phyloP scores from a whole-genome alignment of 495 filamentous ascomycete species.

The Podospora tetraspora region DNA sequence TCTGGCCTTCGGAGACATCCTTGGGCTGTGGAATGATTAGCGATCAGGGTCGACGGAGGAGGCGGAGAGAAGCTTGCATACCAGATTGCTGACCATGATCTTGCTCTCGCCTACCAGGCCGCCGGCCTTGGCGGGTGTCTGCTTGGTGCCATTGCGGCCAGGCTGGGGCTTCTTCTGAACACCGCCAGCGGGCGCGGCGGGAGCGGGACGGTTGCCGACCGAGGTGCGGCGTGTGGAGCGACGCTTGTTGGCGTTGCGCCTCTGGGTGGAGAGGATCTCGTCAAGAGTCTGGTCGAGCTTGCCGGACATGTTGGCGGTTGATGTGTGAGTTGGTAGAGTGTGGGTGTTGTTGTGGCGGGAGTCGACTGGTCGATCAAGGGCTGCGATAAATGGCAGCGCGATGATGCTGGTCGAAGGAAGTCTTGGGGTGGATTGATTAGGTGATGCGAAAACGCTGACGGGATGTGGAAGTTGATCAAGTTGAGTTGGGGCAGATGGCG shows the following conservation, averaged over 20 bases:
- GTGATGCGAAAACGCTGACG: slow-evolving; percentile 10
- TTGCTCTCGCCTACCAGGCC: slow-evolving; percentile 73
- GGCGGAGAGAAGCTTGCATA: slow-evolving; percentile 48
- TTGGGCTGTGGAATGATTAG: slow-evolving; percentile 67
- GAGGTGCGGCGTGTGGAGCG: slow-evolving; percentile 46
- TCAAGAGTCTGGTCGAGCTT: slow-evolving; percentile 95
- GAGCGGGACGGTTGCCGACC: slow-evolving; percentile 47
- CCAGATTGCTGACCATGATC: slow-evolving; percentile 96
- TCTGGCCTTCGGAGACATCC: slow-evolving; percentile 90
- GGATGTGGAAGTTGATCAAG: neutral
- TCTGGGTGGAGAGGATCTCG: slow-evolving; percentile 80
- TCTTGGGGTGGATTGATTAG: slow-evolving; percentile 11
- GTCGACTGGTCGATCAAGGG: slow-evolving; percentile 3
- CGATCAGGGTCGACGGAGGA: neutral
- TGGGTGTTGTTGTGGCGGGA: neutral
- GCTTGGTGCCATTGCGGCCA: slow-evolving; percentile 57
- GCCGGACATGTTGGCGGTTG: slow-evolving; percentile 65
- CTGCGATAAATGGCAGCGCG: slow-evolving; percentile 13
- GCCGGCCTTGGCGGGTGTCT: slow-evolving; percentile 51
- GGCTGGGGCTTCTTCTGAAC: slow-evolving; percentile 72
- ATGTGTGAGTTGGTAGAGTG: slow-evolving; percentile 7
- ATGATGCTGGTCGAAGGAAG: neutral
- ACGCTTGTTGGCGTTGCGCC: slow-evolving; percentile 49
- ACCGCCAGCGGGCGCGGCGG: slow-evolving; percentile 71
- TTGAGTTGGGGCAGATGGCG: neutral